Evolutionary conservation across 2,329 filamentous ascomycete species (phyloP).

Genomic region (Hyphodiscus sp.): DNA sequence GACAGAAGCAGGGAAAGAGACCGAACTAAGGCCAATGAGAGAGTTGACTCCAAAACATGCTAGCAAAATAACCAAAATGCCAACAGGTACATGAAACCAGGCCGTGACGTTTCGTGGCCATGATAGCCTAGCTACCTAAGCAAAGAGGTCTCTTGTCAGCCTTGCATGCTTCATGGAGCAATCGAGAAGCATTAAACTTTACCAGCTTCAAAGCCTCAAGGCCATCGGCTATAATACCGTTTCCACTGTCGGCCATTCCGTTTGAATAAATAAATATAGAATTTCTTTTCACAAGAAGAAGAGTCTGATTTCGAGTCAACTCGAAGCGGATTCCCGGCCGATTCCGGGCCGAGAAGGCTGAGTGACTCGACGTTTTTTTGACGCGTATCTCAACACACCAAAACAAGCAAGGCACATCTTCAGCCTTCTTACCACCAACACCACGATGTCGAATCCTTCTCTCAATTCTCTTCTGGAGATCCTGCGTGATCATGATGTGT

Average conservation of each 20-base stretch:
- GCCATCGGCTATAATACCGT: constrained; percentile 15
- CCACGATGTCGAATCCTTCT: constrained; percentile 21
- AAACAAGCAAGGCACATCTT: constrained; percentile 13
- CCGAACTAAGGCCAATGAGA: constrained; percentile 37
- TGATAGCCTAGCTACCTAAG: constrained; percentile 23
- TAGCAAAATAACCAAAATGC: constrained; percentile 33
- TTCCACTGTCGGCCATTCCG: constrained; percentile 13
- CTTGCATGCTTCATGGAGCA: neutral
- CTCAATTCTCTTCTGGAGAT: constrained; percentile 21
- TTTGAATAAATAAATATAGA: neutral
- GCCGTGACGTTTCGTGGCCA: constrained; percentile 29
- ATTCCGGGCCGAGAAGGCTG: constrained; percentile 3
- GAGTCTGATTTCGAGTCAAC: neutral
- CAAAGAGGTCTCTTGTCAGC: constrained; percentile 8
- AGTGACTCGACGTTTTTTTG: constrained; percentile 4
- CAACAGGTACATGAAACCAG: constrained; percentile 47
- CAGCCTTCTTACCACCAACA: constrained; percentile 9
- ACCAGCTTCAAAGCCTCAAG: constrained; percentile 25
- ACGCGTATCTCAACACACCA: constrained; percentile 2
- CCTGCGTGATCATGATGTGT: constrained; percentile 26
- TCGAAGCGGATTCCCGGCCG: neutral
- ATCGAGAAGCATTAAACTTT: neutral
- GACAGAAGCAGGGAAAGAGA: constrained; percentile 54
- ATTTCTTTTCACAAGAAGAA: neutral
- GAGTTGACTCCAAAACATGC: constrained; percentile 36